These are phyloP conservation scores for Coccomyxa sp. DNA, from an alignment of 139 green algal species.

Conservation along the genomic window DNA sequence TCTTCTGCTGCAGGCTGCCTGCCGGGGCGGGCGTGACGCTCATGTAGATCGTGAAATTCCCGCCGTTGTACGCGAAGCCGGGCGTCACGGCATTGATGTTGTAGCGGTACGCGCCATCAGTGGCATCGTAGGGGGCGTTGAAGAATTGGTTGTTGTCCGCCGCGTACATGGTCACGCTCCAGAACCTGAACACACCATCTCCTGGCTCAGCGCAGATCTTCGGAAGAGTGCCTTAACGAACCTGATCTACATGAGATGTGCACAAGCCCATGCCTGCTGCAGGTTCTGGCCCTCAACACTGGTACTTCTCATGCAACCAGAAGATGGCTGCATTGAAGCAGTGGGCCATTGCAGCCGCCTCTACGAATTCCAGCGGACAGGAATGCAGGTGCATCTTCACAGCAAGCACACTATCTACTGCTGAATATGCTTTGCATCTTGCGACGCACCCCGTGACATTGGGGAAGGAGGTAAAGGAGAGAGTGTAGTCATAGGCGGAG, in stretches of 20 bases:
- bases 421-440: not conserved
- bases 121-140: not conserved
- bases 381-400: too few species aligned
- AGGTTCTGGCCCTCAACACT: not conserved
- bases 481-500: not conserved
- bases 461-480: not conserved
- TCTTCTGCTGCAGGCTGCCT: not conserved
- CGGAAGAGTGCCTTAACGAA: not conserved
- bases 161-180: not conserved
- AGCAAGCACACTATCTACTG: not conserved
- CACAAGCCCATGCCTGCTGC: not conserved
- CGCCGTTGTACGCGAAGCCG: not conserved
- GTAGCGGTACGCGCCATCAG: not conserved
- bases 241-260: constrained; percentile 1
- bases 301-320: not conserved
- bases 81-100: not conserved
- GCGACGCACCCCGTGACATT: not conserved
- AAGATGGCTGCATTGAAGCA: not conserved
- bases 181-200: not conserved
- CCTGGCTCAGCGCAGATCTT: not conserved
- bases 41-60: not conserved
- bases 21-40: not conserved
- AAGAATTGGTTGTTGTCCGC: not conserved
- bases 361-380: too few species aligned
- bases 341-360: too few species aligned